Conservation (phyloP, 495 filamentous ascomycete species). For the Penicillium canescens region DNA sequence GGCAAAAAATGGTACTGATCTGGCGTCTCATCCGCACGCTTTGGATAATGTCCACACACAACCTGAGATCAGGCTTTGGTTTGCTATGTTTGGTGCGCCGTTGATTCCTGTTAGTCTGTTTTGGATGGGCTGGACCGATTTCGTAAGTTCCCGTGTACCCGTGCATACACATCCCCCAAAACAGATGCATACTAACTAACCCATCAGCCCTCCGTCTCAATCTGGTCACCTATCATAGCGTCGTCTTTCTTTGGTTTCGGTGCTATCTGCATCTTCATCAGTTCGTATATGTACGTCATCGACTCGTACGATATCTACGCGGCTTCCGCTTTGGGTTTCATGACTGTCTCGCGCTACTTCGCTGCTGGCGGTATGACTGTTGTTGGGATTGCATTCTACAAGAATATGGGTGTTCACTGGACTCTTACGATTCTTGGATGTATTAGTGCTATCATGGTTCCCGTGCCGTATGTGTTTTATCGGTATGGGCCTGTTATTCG, state of each 20-base stretch:
- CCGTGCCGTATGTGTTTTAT: conserved; percentile 57
- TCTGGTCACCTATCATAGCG: conserved; percentile 54
- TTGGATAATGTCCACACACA: conserved; percentile 27
- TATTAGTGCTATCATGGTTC: conserved; percentile 51
- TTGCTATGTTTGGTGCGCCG: conserved; percentile 56
- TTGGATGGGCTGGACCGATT: conserved; percentile 62
- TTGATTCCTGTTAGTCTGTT: conserved; percentile 58
- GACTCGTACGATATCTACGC: conserved; percentile 50
- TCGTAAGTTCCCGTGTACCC: conserved; percentile 14
- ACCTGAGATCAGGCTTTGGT: conserved; percentile 59
- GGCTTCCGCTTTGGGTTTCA: conserved; percentile 47
- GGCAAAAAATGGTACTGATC: conserved; percentile 12
- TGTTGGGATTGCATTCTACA: conserved; percentile 52
- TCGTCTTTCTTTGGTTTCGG: conserved; percentile 54
- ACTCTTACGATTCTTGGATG: conserved; percentile 56
- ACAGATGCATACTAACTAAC: neutral
- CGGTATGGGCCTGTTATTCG: conserved; percentile 49
- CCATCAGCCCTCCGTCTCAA: conserved; percentile 39
- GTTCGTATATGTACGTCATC: conserved; percentile 56
- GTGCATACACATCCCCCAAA: too few relatives aligned
- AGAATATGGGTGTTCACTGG: conserved; percentile 55
- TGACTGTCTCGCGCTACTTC: conserved; percentile 52
- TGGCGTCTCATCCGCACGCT: conserved; percentile 8
- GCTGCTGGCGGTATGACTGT: conserved; percentile 52
- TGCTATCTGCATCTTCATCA: conserved; percentile 52